Conservation (phyloP, 2,329 filamentous ascomycete species). For the Leptodontidium sp. region DNA sequence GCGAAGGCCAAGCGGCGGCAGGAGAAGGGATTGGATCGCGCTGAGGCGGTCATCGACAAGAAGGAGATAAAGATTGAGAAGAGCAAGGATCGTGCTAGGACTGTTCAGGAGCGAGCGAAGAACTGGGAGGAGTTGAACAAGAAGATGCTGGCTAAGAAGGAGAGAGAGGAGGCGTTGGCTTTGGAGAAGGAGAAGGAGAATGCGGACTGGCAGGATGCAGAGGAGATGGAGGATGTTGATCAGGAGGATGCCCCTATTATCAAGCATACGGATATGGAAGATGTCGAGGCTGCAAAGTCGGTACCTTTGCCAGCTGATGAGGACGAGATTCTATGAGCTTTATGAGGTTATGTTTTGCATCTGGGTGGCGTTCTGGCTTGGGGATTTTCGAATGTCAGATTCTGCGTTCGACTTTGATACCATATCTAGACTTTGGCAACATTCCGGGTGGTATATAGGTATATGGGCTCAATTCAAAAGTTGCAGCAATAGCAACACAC, state of each 20-base stretch:
- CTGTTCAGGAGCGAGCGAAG: constrained; percentile 59
- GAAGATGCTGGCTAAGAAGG: constrained; percentile 43
- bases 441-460: background rate
- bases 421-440: constrained; percentile 34
- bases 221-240: constrained; percentile 32
- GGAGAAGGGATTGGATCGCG: constrained; percentile 65
- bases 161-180: constrained; percentile 37
- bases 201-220: constrained; percentile 31
- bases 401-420: constrained; percentile 32
- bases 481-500: background rate
- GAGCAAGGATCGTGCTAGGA: constrained; percentile 59
- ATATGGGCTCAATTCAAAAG: background rate
- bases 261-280: constrained; percentile 24
- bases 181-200: constrained; percentile 39
- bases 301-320: constrained; percentile 21
- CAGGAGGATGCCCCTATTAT: constrained; percentile 26
- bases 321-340: constrained; percentile 42
- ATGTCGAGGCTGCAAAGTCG: constrained; percentile 18
- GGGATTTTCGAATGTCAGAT: constrained; percentile 13
- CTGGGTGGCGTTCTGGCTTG: constrained; percentile 35
- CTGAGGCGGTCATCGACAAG: constrained; percentile 66
- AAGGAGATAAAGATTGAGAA: constrained; percentile 63
- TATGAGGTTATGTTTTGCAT: constrained; percentile 28
- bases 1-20: constrained; percentile 62
- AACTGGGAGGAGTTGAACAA: constrained; percentile 68